Base-by-base conservation (phyloP, 1,284 basidiomycete genomes). In the Salmacisia buchloeana region DNA sequence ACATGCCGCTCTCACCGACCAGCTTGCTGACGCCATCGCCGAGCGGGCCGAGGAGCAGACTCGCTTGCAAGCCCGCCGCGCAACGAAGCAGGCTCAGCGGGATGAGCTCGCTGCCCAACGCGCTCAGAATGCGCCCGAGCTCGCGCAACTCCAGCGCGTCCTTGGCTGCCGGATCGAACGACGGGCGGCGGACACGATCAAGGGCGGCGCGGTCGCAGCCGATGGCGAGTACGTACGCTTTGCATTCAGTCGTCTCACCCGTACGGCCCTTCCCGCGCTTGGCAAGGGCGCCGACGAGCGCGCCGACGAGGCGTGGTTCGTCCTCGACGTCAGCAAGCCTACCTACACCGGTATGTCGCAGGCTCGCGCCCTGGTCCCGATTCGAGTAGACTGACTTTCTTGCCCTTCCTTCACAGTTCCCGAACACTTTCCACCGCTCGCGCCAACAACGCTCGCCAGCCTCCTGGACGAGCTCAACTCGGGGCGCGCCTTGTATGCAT, bases 181-280 rank as follows among this genome's bases (percentile, higher is more conserved):
- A 18, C 21, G 56, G 49, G 41, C 59, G 9, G 56, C 56, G 13
- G 52, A 64, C n/a, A 27, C 27, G 49, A 12, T 27, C 23, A 56
- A 59, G 63, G 49, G 34, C 33, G 29, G 38, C 49, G 34, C 59
- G 43, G 38, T n/a, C 45, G 18, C 12, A 27, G 18, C 2, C 6
- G 41, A 49, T 71, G 76, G 61, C 29, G 71, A 76, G 35, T 38
- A 67, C 18, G 69, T 77, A 18, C 63, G 68, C 21, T 78, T 78
- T 63, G 66, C 60, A n/a, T 78, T 77, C 58, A 58, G 60, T 7
- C 61, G 67, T 31, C 38, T 78, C 31, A 72, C 74, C 29, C 66
- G 69, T 0, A 12, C 49, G 10, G 27, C 25, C 7, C 27, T 54
- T 18, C 27, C 49, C 29, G 31, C 49, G 27, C 49, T n/a, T n/a